Evolutionary conservation across 176 grass and related monocot genomes (phyloP).

Genomic region (Eleusine indica): DNA sequence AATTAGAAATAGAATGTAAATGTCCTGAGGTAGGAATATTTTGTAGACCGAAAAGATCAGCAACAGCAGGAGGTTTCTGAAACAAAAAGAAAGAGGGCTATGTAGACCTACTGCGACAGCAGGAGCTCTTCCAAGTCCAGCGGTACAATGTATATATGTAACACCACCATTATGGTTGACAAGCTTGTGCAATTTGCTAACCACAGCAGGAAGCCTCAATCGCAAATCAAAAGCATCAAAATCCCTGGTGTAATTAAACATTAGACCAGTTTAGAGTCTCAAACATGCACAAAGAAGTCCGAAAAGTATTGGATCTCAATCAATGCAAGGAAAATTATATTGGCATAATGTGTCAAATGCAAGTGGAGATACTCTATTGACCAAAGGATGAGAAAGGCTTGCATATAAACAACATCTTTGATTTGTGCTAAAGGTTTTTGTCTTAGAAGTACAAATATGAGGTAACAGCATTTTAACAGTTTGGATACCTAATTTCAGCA

Average conservation of each 20-base stretch:
- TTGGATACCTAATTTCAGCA: conserved; percentile 86
- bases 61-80: background rate
- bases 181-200: conserved; percentile 90
- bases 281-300: background rate
- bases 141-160: conserved; percentile 97
- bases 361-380: conserved; percentile 25
- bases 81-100: conserved; percentile 25
- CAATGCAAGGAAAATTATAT: background rate
- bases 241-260: conserved; percentile 66
- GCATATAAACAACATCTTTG: background rate
- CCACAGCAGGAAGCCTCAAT: conserved; percentile 89
- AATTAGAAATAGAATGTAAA: conserved; percentile 3
- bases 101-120: conserved; percentile 73
- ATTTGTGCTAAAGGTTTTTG: background rate
- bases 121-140: conserved; percentile 97
- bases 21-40: background rate
- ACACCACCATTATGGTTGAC: conserved; percentile 73
- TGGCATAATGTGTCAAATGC: background rate
- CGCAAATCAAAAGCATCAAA: conserved; percentile 99
- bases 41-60: background rate
- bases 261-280: conserved; percentile 22
- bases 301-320: background rate
- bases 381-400: background rate
- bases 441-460: background rate
- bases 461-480: background rate